Base-by-base conservation (phyloP, 1,284 basidiomycete genomes). In the Polyporus tsugae region DNA sequence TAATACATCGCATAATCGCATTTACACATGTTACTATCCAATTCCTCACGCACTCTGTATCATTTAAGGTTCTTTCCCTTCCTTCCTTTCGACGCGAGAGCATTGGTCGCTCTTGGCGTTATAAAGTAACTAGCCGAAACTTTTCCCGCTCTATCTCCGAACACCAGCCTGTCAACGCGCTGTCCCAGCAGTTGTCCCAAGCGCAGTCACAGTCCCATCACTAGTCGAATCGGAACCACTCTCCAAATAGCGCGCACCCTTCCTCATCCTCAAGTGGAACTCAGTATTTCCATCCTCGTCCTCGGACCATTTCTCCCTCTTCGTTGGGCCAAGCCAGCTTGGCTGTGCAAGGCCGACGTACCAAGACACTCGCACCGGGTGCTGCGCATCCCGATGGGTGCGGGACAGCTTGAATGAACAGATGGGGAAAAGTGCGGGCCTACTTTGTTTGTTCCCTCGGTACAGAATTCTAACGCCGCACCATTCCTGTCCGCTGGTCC, bases 381-480 rank as follows among this genome's bases (percentile, higher is more conserved):
- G 46, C 62, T 6, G 19, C 13, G 11, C 58, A 13, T 70, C 25
- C 68, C 15, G 13, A 55, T 65, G 10, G 6, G 58, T 11, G 58
- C 22, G 39, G 38, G 39, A 41, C 38, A 19, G 58, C 22, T 41
- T 58, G 35, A 58, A 58, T n/a, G 2, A 17, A 19, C 35, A 19
- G 17, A n/a, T 58, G 55, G 33, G 17, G 55, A 15, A 19, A 58
- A 7, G n/a, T 39, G 58, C 62, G 69, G 69, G n/a, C 63, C 49
- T 69, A 67, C 59, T 66, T 60, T 62, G 69, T 65, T 53, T 46
- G 55, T 60, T 22, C n/a, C 65, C 63, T 58, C 60, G n/a, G 55
- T 52, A 68, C 65, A 53, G 66, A 61, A 72, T 58, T 62, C 65
- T 72, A 72, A 53, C 71, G 65, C 71, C 71, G 71, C 71, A 72